Conservation (phyloP, 768 basidiomycete genomes). For the Mycena floridula region DNA sequence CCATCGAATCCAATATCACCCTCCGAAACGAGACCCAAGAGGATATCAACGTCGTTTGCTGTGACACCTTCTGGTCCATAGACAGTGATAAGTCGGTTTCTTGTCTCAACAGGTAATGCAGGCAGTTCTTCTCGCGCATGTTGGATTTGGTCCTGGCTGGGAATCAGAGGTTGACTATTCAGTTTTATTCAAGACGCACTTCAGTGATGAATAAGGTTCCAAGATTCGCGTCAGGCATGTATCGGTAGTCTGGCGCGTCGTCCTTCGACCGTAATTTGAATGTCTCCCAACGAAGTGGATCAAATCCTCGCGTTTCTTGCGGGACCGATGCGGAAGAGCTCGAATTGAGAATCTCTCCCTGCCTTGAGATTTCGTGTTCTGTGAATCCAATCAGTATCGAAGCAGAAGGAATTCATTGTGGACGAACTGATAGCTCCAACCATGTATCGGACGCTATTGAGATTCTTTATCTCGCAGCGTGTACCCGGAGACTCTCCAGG, state of each 20-base stretch:
- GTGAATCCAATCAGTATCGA: background rate
- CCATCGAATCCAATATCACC: slow-evolving; percentile 62
- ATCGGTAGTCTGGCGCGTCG: slow-evolving; percentile 91
- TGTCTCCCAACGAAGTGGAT: slow-evolving; percentile 77
- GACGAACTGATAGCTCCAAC: slow-evolving; percentile 75
- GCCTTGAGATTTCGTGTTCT: slow-evolving; percentile 77
- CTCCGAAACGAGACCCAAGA: slow-evolving; percentile 67
- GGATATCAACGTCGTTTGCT: slow-evolving; percentile 63
- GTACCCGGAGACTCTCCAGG: slow-evolving; percentile 61
- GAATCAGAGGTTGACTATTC: background rate
- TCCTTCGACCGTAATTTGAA: slow-evolving; percentile 85
- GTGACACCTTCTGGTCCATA: slow-evolving; percentile 45
- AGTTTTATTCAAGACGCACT: slow-evolving; percentile 23
- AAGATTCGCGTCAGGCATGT: slow-evolving; percentile 97
- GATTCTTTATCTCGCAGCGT: slow-evolving; percentile 94
- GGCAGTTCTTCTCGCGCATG: slow-evolving; percentile 52
- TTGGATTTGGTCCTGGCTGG: slow-evolving; percentile 55
- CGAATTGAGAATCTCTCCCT: slow-evolving; percentile 47
- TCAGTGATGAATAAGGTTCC: slow-evolving; percentile 61
- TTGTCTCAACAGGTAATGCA: slow-evolving; percentile 65
- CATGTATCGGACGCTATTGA: slow-evolving; percentile 87
- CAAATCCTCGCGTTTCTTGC: slow-evolving; percentile 90
- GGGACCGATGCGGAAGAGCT: slow-evolving; percentile 32
- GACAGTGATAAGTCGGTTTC: slow-evolving; percentile 43
- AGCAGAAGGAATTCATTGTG: background rate